Conservation (phyloP, 495 filamentous ascomycete species). For the Aspergillus mulundensis region DNA sequence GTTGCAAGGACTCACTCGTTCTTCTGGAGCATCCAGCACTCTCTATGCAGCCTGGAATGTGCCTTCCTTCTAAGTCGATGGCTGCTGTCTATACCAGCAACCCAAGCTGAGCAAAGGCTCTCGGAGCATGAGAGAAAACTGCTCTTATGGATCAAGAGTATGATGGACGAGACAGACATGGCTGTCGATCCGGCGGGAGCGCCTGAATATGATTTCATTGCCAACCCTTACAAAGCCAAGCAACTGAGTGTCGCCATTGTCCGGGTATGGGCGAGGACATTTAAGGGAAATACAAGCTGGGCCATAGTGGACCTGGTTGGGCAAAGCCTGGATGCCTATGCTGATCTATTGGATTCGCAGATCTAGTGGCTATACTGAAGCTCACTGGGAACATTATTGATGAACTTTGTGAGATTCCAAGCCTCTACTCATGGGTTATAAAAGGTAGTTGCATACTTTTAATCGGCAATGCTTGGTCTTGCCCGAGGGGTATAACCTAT, state of each 20-base stretch:
- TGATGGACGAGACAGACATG: slow-evolving; percentile 75
- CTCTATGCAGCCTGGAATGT: slow-evolving; percentile 52
- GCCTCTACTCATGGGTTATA: not conserved
- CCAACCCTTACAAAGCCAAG: slow-evolving; percentile 42
- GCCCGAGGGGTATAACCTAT: not conserved
- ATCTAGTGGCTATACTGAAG: slow-evolving; percentile 6
- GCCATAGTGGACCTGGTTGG: slow-evolving; percentile 50
- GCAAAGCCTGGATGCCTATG: slow-evolving; percentile 43
- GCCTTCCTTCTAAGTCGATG: slow-evolving; percentile 52
- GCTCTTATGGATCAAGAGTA: slow-evolving; percentile 62
- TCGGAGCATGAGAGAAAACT: slow-evolving; percentile 60
- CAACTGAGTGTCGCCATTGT: slow-evolving; percentile 49
- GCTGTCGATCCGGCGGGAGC: slow-evolving; percentile 50
- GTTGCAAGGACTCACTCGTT: slow-evolving; percentile 51
- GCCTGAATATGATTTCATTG: slow-evolving; percentile 42
- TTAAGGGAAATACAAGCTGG: slow-evolving; percentile 54
- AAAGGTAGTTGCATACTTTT: not conserved
- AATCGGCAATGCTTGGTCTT: not conserved
- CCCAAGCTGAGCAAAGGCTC: slow-evolving; percentile 41
- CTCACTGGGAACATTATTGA: not conserved
- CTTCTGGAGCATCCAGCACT: slow-evolving; percentile 55
- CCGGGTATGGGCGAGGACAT: slow-evolving; percentile 51
- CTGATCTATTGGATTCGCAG: slow-evolving; percentile 36
- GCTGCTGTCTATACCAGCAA: slow-evolving; percentile 46
- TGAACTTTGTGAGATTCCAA: not conserved